Evolutionary conservation across 495 filamentous ascomycete genomes (phyloP).

Genomic region (Tuber indicum): DNA sequence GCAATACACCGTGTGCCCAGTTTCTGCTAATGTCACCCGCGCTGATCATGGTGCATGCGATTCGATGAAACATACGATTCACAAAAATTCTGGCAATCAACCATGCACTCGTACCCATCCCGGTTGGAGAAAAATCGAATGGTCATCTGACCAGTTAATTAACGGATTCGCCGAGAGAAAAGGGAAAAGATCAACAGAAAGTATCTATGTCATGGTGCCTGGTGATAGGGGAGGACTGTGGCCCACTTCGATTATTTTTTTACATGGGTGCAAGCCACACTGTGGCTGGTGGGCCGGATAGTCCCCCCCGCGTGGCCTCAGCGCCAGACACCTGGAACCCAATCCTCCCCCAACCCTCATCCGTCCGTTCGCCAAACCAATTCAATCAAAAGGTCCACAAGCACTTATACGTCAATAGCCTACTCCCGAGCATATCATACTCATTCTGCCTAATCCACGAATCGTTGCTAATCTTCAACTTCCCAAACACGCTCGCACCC

Average conservation of each 20-base stretch:
- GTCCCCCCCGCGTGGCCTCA: background rate
- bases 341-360: background rate
- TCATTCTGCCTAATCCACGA: constrained; percentile 84
- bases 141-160: background rate
- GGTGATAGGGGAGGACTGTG: background rate
- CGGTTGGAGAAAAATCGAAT: background rate
- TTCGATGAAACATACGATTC: background rate
- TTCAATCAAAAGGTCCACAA: constrained; percentile 59
- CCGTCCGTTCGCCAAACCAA: background rate
- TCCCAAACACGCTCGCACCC: constrained; percentile 94
- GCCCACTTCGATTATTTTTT: background rate
- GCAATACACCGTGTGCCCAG: background rate
- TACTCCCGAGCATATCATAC: constrained; percentile 76
- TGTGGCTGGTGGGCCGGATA: background rate
- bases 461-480: constrained; percentile 76
- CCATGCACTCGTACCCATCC: background rate
- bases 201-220: background rate
- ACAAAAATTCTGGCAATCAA: background rate
- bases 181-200: background rate
- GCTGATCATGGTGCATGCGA: background rate
- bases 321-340: background rate
- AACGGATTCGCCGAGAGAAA: background rate
- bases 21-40: background rate
- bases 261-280: background rate
- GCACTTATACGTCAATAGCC: constrained; percentile 78